Conservation (phyloP, 768 basidiomycete species). For the Termitomyces sp. region DNA sequence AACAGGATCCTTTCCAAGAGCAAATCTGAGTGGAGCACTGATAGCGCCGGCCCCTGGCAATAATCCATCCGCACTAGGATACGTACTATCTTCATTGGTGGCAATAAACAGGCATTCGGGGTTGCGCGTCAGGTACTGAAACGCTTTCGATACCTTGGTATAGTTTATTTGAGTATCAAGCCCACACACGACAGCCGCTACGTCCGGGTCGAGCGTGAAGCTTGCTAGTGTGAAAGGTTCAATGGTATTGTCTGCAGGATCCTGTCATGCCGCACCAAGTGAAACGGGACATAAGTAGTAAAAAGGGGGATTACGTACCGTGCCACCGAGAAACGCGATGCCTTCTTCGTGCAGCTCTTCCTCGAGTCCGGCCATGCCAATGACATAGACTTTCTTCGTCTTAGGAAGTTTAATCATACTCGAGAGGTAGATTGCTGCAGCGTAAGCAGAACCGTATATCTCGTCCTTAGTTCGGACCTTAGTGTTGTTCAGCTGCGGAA, state of each 20-base stretch:
- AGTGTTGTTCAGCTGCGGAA: neutral
- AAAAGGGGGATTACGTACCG: conserved; percentile 45
- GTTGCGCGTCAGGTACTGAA: conserved; percentile 83
- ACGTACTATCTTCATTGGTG: conserved; percentile 93
- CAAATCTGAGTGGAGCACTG: conserved; percentile 76
- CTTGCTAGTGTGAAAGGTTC: conserved; percentile 62
- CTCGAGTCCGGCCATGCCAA: conserved; percentile 89
- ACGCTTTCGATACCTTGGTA: conserved; percentile 91
- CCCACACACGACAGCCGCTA: conserved; percentile 95
- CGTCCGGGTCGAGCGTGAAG: conserved; percentile 71
- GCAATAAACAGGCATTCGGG: conserved; percentile 80
- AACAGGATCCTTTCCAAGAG: conserved; percentile 66
- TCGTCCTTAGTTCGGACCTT: conserved; percentile 68
- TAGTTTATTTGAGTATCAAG: conserved; percentile 87
- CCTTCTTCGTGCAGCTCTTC: conserved; percentile 92
- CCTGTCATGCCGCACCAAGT: conserved; percentile 41
- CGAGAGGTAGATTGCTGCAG: conserved; percentile 70
- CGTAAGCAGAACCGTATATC: conserved; percentile 93
- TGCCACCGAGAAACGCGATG: conserved; percentile 76
- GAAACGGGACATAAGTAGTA: neutral
- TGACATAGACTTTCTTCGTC: conserved; percentile 92
- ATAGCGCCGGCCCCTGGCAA: conserved; percentile 87
- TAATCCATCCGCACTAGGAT: conserved; percentile 66
- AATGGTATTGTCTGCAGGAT: conserved; percentile 80
- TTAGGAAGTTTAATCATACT: conserved; percentile 86